Evolutionary conservation across 495 filamentous ascomycete species (phyloP), one percentile per base, ranked within the genome.

Genomic region (Delitschia confertaspora): DNA sequence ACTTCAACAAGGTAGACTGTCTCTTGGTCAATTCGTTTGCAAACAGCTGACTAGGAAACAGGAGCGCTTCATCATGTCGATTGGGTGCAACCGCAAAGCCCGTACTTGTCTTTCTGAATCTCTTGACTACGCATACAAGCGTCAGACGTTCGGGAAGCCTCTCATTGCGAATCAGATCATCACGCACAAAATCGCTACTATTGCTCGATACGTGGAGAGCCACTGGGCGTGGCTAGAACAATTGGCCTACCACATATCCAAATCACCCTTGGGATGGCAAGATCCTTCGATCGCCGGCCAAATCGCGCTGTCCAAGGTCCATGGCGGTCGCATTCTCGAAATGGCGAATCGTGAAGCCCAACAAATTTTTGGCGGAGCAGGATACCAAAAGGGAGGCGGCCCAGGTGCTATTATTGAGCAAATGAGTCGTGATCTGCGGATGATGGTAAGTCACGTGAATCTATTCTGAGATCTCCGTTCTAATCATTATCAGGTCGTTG

Each of bases 291-390:
- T 65, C 21, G 64, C 61, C n/a, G 60, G 60, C 11, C 51, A 57
- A 25, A 62, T 63, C 26, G 63, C 63, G 11, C 38, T 76, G 33
- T 60, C 72, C 17, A 79, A 78, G 56, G 74, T 78, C 4, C 69
- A 70, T 59, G 72, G 70, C 2, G 74, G 71, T 0, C 58, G 69
- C 19, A 67, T 71, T 9, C 50, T 78, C 7, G 76, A 80, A 58
- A 67, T 72, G 55, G 70, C 69, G 33, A 69, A 69, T 20, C 61
- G 75, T 6, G 76, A 80, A 48, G 73, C 75, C 1, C 75, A 78
- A 65, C 76, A 80, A 55, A 68, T 78, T 27, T 57, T 80, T 42
- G 75, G 76, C 10, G 75, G 75, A 0, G 65, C 71, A 10, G 75
- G 75, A 4, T 76, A 75, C 46, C 68, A 72, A 40, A 69, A 64